Base-by-base conservation (phyloP, 2,329 filamentous ascomycete genomes). In the Cercospora beticola region DNA sequence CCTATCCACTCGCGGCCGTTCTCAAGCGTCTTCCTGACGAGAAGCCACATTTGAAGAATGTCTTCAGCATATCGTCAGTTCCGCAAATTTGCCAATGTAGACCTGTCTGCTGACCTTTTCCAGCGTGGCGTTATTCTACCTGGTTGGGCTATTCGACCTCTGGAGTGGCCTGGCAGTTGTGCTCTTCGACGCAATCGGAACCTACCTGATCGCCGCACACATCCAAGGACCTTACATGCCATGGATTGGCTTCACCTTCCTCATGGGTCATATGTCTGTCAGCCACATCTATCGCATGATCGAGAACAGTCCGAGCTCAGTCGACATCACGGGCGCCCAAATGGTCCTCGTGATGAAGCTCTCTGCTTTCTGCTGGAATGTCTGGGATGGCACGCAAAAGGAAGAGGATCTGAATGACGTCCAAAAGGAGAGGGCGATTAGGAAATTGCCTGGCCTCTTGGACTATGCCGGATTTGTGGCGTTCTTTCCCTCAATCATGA, bases 311-410 rank as follows among this genome's bases (percentile, higher is more conserved):
- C 87, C 92, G 0, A 85, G 87, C 46, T 81, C 83, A 1, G 85
- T 97, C 68, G 95, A 99, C 79, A 94, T 99, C 74, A 97, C 94
- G 0, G 94, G 86, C 69, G 93, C 94, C 1, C 95, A 99, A 80
- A 99, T 99, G 95, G 95, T 99, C 36, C 82, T 98, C 74, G 90
- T 98, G 71, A 99, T 99, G 93, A 99, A 99, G 78, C 88, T 99
- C 40, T 93, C 90, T 23, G 92, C 94, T 5, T 99, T 99, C 78
- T 97, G 93, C 82, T 99, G 95, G 95, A 98, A 98, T 78, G 90
- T 98, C 8, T 93, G 95, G 76, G 95, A 99, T 79, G 96, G 95
- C 21, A 89, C 90, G 68, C 85, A 97, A 21, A 89, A 92, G 3
- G 88, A 90, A 18, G 86, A 90, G 54, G 88, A 94, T 67, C 87